Conservation (phyloP, 1,284 basidiomycete species). For the Butyriboletus appendiculatus region DNA sequence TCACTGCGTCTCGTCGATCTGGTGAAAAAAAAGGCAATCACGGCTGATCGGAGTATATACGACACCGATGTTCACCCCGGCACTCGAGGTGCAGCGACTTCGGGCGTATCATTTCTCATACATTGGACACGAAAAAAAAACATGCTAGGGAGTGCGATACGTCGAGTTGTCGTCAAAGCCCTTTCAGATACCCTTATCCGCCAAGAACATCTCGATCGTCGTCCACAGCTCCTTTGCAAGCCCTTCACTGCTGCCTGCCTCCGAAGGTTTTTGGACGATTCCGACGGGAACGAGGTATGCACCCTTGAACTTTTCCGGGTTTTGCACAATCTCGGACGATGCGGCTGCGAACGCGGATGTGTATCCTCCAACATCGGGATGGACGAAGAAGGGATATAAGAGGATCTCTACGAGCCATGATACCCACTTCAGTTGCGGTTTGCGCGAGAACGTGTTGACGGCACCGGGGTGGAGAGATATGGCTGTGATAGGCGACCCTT, state of each 20-base stretch:
- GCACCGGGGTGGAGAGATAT: conserved; percentile 39
- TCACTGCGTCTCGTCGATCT: too few species aligned
- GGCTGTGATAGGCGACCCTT: conserved; percentile 33
- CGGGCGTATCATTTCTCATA: not conserved
- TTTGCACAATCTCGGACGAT: conserved; percentile 37
- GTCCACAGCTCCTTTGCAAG: conserved; percentile 47
- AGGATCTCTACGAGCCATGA: conserved; percentile 30
- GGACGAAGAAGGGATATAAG: conserved; percentile 36
- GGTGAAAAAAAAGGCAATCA: too few species aligned
- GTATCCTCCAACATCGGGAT: conserved; percentile 43
- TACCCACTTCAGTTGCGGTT: conserved; percentile 17
- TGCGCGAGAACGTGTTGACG: conserved; percentile 43
- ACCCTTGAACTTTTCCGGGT: conserved; percentile 46
- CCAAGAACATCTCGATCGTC: conserved; percentile 38
- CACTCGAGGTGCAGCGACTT: too few species aligned
- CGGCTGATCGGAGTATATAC: not conserved
- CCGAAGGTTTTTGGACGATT: conserved; percentile 28
- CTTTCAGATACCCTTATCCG: conserved; percentile 21
- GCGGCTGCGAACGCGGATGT: conserved; percentile 50
- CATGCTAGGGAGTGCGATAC: not conserved
- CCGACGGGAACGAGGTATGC: conserved; percentile 45
- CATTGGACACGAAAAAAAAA: not conserved
- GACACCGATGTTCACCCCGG: not conserved
- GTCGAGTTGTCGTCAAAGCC: too few species aligned
- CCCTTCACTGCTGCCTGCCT: conserved; percentile 31